These are phyloP conservation scores for Xylaria sp. DNA, from an alignment of 2,329 filamentous ascomycete genomes.

Conservation along the genomic window DNA sequence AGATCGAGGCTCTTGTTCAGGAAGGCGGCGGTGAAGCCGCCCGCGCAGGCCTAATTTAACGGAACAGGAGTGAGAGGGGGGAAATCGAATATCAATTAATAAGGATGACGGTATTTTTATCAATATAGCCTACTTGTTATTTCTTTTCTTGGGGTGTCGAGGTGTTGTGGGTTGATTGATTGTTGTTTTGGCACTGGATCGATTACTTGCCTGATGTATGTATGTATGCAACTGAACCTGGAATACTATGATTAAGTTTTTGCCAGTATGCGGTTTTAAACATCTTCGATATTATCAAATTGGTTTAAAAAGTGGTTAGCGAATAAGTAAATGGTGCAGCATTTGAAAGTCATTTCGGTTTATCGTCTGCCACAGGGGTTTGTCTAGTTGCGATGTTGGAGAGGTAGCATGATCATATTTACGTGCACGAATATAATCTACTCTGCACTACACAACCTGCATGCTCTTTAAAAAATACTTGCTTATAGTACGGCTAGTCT, in stretches of 20 bases:
- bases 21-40: constrained; percentile 70
- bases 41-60: constrained; percentile 64
- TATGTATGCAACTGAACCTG: constrained; percentile 19
- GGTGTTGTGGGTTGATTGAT: constrained; percentile 23
- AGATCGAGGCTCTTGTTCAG: constrained; percentile 65
- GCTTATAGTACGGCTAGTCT: too few species aligned
- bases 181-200: constrained; percentile 24
- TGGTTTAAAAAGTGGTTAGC: too few species aligned
- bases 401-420: too few species aligned
- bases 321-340: too few species aligned
- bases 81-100: background rate
- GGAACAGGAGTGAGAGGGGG: constrained; percentile 15
- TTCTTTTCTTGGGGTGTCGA: constrained; percentile 14
- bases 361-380: too few species aligned
- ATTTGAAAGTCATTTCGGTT: too few species aligned
- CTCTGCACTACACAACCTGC: too few species aligned
- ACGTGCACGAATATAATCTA: too few species aligned
- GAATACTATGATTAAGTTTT: constrained; percentile 18
- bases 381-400: too few species aligned
- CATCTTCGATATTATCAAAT: too few species aligned
- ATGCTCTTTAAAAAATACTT: too few species aligned
- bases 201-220: constrained; percentile 1
- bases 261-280: background rate
- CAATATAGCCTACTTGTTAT: background rate
- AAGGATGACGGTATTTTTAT: constrained; percentile 6